phyloP scores from a whole-genome alignment of 306 rosid species.

The Prosopis cineraria region DNA sequence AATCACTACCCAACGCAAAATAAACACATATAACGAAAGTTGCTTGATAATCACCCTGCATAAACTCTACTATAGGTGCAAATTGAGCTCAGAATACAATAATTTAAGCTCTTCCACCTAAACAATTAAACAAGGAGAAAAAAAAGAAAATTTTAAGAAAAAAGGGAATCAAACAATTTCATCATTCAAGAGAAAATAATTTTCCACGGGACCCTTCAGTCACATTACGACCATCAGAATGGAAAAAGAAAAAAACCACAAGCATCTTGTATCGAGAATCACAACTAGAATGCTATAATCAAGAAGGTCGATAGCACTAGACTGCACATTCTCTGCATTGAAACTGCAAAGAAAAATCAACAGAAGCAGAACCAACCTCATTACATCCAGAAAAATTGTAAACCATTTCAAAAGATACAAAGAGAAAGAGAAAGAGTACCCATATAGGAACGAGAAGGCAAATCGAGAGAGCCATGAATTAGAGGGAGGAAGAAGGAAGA shows the following conservation, averaged over 20 bases:
- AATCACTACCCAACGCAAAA: neutral
- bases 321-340: neutral
- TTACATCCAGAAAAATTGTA: neutral
- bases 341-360: neutral
- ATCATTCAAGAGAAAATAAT: neutral
- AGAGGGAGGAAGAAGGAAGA: neutral
- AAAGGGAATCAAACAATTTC: neutral
- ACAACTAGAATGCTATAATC: neutral
- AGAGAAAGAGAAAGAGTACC: too few relatives aligned
- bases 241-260: neutral
- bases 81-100: neutral
- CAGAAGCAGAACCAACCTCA: neutral
- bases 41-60: neutral
- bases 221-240: neutral
- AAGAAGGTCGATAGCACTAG: neutral
- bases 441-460: neutral
- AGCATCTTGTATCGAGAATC: neutral
- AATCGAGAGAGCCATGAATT: neutral
- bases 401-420: too few relatives aligned
- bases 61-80: neutral
- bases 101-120: neutral
- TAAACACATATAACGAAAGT: constrained; percentile 8
- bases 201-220: neutral
- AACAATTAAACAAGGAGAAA: neutral
- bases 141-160: neutral